These are phyloP conservation scores for Carallia brachiata DNA, from an alignment of 345 rosid genomes.

Conservation along the genomic window DNA sequence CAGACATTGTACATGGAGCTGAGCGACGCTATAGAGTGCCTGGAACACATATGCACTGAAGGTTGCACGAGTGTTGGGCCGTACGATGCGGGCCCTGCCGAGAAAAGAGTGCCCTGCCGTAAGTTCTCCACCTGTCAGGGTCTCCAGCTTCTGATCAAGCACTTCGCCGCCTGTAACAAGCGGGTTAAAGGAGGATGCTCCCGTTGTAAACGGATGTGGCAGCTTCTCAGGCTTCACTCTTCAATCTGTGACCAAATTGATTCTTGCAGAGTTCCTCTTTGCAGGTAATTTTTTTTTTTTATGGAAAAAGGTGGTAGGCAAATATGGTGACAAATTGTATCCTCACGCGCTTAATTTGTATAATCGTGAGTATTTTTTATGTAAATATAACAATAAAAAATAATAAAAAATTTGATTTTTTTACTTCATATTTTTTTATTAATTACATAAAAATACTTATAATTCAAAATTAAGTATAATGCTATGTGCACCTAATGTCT, in stretches of 20 bases:
- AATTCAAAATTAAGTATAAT: no score
- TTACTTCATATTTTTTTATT: no score
- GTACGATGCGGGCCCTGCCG: constrained; percentile 29
- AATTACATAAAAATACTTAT: no score
- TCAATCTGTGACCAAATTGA: constrained; percentile 57
- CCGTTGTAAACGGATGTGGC: constrained; percentile 84
- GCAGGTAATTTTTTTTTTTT: constrained; percentile 51
- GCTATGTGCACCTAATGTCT: no score
- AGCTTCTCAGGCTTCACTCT: constrained; percentile 81
- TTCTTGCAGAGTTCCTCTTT: constrained; percentile 79
- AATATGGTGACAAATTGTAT: no score
- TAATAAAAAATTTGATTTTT: no score
- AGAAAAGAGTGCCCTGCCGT: constrained; percentile 43
- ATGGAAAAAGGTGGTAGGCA: no score
- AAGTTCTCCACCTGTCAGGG: constrained; percentile 69
- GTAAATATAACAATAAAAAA: no score
- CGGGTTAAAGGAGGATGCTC: constrained; percentile 63
- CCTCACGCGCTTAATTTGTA: no score
- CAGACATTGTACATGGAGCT: constrained; percentile 61
- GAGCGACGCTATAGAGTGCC: constrained; percentile 79
- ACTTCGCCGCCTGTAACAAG: constrained; percentile 60
- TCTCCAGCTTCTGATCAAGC: constrained; percentile 64
- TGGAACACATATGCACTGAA: constrained; percentile 83
- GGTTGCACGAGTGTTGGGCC: constrained; percentile 85
- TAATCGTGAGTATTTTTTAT: no score